Base-by-base conservation (phyloP, 2,329 filamentous ascomycete genomes). In the Cytospora piceicola region DNA sequence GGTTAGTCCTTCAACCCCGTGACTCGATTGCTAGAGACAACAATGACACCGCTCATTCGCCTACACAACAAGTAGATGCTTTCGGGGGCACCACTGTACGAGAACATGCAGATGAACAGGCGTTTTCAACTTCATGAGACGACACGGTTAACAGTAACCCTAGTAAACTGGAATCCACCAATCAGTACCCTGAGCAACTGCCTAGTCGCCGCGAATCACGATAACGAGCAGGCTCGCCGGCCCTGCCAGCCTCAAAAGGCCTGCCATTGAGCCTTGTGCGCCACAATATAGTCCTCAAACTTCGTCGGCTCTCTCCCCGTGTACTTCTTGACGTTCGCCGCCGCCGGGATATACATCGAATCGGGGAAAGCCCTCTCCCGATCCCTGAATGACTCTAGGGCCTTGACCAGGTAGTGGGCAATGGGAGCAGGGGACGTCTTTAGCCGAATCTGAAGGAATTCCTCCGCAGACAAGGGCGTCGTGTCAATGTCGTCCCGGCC, bases 401-500 rank as follows among this genome's bases (percentile, higher is more conserved):
- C 1, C 1, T 27, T 29, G 22, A 49, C 22, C 24, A 69, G 11
- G 22, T 59, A 54, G 42, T 53, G 29, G 14, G 42, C 64, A 2
- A 66, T 0, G 3, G 29, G 32, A 24, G 29, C 5, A 1, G 64
- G 62, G 7, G n/a, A 6, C 12, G 49, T 14, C 11, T 54, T 39
- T 14, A 20, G 27, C 4, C 54, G 1, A 14, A 8, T 39, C 5
- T 52, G 15, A 1, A 66, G 8, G 17, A 30, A 63, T 5, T 62
- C 58, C 0, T 70, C 59, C 17, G 66, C 59, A 29, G 11, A 34
- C 15, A 66, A 30, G 1, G 64, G 61, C 12, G 17, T 68, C 12
- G 70, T 39, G 24, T 65, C 65, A 17, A 70, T 34, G 6, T 77
- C 70, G 36, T 75, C 75, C 5, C 62, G 58, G 14, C 75, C 76